Base-by-base conservation (phyloP, 2,329 filamentous ascomycete species). In the Fusarium heterosporum region DNA sequence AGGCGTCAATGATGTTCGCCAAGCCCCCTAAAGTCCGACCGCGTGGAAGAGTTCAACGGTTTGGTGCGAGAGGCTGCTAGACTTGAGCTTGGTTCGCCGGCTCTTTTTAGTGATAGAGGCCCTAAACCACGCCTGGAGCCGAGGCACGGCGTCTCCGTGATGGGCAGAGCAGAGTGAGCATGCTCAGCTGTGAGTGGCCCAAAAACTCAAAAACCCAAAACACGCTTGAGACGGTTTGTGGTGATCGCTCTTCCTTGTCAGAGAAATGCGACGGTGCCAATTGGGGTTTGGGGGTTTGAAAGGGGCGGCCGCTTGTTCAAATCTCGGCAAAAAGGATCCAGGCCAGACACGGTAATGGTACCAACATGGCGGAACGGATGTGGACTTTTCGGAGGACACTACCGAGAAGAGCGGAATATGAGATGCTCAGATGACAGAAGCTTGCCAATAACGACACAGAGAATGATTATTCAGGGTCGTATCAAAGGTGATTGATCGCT, bases 101-200 rank as follows among this genome's bases (percentile, higher is more conserved):
- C 22, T 22, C 30, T 36, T 41, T 38, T 26, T 34, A 54, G 32
- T 40, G n/a, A 26, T 42, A 26, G 34, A 41, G 39, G 40, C 16
- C 17, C 66, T 66, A 62, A 59, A 28, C 65, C 61, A 32, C 59
- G 45, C 49, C 53, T 52, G 66, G 65, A 62, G 41, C 55, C 61
- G 56, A 67, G 61, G 59, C 62, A 70, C 71, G 71, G 71, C 71
- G 69, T 70, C 70, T 61, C 70, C 71, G 70, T 64, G 51, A 68
- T 50, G 34, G 16, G 36, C 55, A 53, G 32, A 25, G 19, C 55
- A 59, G 25, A 13, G 39, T 39, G 41, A 39, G n/a, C 34, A 49
- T 46, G 36, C 55, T 53, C 55, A 30, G 57, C 41, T 41, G 39
- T 64, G 53, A 64, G n/a, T 64, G 61, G 60, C 46, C n/a, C 38